Percentiles rank a stretch among this genome's conserved stretches.
Conservation (phyloP, 2,329 filamentous ascomycete species). For the Escovopsis sp. region DNA sequence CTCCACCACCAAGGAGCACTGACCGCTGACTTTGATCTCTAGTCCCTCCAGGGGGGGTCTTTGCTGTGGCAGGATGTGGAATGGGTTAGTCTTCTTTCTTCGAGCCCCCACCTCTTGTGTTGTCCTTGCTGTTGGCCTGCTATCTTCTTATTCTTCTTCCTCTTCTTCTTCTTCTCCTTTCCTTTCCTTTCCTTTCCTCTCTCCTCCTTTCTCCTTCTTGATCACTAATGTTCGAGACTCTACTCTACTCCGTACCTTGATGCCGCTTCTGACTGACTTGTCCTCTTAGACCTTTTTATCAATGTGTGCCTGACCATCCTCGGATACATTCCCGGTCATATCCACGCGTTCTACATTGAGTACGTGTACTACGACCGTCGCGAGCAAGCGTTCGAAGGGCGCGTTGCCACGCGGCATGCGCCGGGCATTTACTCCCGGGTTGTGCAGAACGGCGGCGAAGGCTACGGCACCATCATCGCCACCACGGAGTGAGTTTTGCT, state of each 20-base stretch:
- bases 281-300: slow-evolving; percentile 42
- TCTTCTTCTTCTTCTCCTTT: no score
- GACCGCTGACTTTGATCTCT: slow-evolving; percentile 10
- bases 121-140: no score
- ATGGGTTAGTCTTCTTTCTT: slow-evolving; percentile 21
- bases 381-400: slow-evolving; percentile 46
- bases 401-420: slow-evolving; percentile 37
- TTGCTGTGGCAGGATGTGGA: slow-evolving; percentile 49
- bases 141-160: no score
- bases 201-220: no score
- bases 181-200: no score
- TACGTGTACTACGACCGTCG: slow-evolving; percentile 70
- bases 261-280: no score
- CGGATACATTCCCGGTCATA: slow-evolving; percentile 62
- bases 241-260: no score
- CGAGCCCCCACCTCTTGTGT: no score
- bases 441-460: slow-evolving; percentile 57
- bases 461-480: slow-evolving; percentile 39
- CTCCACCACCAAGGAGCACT: background rate
- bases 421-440: slow-evolving; percentile 59
- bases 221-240: no score
- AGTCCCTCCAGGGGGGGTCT: slow-evolving; percentile 56
- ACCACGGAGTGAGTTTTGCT: slow-evolving; percentile 7
- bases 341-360: slow-evolving; percentile 69
- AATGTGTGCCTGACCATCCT: slow-evolving; percentile 53